Conservation (phyloP, 768 basidiomycete genomes). For the Glaciozyma martinii region DNA sequence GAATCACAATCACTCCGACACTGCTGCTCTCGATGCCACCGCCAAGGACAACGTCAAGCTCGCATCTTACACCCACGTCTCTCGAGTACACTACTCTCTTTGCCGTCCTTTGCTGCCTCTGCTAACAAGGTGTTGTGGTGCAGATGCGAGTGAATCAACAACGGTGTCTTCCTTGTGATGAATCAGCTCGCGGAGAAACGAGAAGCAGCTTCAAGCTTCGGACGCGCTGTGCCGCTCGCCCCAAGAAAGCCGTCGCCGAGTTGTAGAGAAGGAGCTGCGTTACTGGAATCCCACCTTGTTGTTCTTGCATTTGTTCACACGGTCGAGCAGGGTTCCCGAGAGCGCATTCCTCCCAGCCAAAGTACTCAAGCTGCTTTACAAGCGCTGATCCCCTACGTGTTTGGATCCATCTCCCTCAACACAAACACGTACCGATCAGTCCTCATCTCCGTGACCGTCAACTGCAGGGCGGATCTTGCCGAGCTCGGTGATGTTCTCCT, state of each 20-base stretch:
- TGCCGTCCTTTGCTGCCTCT: too few species aligned
- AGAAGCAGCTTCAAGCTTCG: constrained; percentile 62
- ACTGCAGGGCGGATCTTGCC: constrained; percentile 61
- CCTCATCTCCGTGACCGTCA: constrained; percentile 71
- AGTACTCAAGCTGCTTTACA: neutral
- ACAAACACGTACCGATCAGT: constrained; percentile 86
- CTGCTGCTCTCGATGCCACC: constrained; percentile 51
- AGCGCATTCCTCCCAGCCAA: too few species aligned
- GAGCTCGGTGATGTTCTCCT: constrained; percentile 64
- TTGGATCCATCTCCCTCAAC: constrained; percentile 52
- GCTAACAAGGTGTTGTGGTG: neutral
- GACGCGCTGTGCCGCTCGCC: constrained; percentile 49
- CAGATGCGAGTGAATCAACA: constrained; percentile 81
- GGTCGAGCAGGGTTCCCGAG: too few species aligned
- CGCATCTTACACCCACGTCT: constrained; percentile 12
- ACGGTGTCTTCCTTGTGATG: constrained; percentile 58
- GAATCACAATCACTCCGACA: constrained; percentile 47
- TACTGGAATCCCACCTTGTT: too few species aligned
- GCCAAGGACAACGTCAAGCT: constrained; percentile 47
- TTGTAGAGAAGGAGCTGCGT: neutral
- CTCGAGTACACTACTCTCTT: constrained; percentile 1
- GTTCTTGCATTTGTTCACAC: neutral
- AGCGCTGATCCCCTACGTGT: neutral
- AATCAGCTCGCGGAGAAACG: constrained; percentile 69
- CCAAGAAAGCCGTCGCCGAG: constrained; percentile 1